Conservation (phyloP, 2,329 filamentous ascomycete species). For the Alternaria triticimaculans region DNA sequence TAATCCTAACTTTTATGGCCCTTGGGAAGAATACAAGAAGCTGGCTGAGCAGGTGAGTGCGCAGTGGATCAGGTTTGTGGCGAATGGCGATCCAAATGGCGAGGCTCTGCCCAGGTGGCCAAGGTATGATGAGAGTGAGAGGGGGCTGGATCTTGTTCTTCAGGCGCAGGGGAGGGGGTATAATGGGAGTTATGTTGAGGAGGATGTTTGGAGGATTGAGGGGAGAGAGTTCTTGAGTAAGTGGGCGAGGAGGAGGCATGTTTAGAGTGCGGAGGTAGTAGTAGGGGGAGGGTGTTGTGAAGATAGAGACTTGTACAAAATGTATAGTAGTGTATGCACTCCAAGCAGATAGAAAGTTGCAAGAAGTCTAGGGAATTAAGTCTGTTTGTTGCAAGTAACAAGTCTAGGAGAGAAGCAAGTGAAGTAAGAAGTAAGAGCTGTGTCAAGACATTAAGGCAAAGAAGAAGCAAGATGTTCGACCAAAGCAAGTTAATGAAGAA, state of each 20-base stretch:
- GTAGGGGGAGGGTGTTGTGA: too few species aligned
- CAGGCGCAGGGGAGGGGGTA: conserved; percentile 52
- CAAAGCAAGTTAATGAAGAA: neutral
- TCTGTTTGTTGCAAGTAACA: neutral
- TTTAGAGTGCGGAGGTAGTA: conserved; percentile 17
- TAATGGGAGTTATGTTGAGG: conserved; percentile 51
- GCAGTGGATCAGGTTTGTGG: conserved; percentile 56
- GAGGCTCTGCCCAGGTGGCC: conserved; percentile 50
- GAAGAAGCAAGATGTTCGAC: neutral
- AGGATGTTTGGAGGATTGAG: conserved; percentile 53
- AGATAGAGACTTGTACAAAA: neutral
- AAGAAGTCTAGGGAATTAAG: neutral
- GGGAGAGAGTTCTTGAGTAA: conserved; percentile 50
- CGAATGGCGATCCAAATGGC: conserved; percentile 47
- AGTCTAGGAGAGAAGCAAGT: neutral
- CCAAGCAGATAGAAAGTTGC: neutral
- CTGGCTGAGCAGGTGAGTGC: conserved; percentile 54
- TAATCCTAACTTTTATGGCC: conserved; percentile 49
- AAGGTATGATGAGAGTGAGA: conserved; percentile 43
- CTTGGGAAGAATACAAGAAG: conserved; percentile 48
- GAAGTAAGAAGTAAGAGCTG: neutral
- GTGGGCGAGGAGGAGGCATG: conserved; percentile 49
- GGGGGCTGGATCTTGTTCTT: conserved; percentile 54
- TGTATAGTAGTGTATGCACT: too few species aligned
- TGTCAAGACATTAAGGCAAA: neutral